A percentile compares a stretch with the other conserved stretches of the same genome.
Conservation (phyloP, 2,329 filamentous ascomycete genomes). For the Geosmithia putterillii region DNA sequence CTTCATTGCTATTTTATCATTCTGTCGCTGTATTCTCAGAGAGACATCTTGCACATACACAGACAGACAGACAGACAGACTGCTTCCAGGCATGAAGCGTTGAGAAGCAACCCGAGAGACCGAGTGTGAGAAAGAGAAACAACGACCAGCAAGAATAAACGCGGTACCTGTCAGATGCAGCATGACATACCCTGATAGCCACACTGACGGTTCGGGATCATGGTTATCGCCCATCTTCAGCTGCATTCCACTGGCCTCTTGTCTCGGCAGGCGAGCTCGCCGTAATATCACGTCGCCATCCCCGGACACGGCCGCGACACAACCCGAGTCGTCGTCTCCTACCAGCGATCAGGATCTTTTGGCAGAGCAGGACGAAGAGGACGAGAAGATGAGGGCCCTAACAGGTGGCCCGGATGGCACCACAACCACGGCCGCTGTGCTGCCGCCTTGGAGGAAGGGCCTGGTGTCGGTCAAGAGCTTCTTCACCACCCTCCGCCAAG, state of each 20-base stretch:
- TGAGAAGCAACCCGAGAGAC: too few relatives aligned
- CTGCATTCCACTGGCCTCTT: constrained; percentile 26
- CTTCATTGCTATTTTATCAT: neutral
- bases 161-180: neutral
- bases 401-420: neutral
- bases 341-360: constrained; percentile 14
- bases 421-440: neutral
- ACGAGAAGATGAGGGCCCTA: constrained; percentile 1
- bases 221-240: constrained; percentile 36
- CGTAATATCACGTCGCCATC: constrained; percentile 22
- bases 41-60: neutral
- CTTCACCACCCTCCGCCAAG: neutral
- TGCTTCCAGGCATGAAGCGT: neutral
- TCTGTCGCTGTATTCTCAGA: neutral
- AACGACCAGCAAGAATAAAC: neutral
- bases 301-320: constrained; percentile 9
- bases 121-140: too few relatives aligned
- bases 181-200: constrained; percentile 1
- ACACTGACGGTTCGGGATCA: constrained; percentile 10
- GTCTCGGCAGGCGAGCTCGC: constrained; percentile 23
- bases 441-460: constrained; percentile 3
- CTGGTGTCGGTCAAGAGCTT: neutral
- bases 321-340: constrained; percentile 13
- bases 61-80: neutral
- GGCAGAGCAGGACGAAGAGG: constrained; percentile 15